phyloP scores from a whole-genome alignment of 2,329 filamentous ascomycete genomes.

The Fusarium burgessii region DNA sequence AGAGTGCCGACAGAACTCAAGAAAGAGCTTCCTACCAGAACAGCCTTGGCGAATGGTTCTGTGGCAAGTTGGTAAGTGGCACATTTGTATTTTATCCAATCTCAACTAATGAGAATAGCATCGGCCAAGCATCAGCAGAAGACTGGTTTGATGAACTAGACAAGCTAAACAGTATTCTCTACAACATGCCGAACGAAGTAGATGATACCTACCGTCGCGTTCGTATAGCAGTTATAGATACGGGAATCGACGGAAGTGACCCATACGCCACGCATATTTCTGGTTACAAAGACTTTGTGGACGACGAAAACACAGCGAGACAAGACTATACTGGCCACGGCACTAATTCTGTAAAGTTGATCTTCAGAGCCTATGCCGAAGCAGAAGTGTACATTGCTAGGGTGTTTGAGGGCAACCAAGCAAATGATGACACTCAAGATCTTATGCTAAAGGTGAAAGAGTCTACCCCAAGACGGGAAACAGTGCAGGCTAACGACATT shows the following conservation, averaged over 20 bases:
- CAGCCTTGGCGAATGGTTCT: neutral
- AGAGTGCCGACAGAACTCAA: too few species aligned
- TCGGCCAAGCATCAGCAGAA: neutral
- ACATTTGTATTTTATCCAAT: too few species aligned
- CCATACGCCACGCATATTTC: neutral
- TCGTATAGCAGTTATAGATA: neutral
- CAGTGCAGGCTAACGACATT: too few species aligned
- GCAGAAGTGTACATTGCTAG: slow-evolving; percentile 13
- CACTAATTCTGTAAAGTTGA: slow-evolving; percentile 4
- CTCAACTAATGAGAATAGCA: neutral
- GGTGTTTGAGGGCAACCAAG: slow-evolving; percentile 9
- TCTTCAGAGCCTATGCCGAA: slow-evolving; percentile 5
- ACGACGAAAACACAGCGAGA: neutral
- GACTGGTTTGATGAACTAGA: slow-evolving; percentile 17
- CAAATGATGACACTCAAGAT: slow-evolving; percentile 12
- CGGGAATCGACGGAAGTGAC: neutral
- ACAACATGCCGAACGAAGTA: neutral
- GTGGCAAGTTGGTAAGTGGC: slow-evolving; percentile 8
- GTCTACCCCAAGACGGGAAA: too few species aligned
- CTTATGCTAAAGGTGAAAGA: slow-evolving; percentile 9
- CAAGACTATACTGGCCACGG: slow-evolving; percentile 14
- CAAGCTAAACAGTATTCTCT: slow-evolving; percentile 7
- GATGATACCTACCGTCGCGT: neutral
- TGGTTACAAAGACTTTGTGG: neutral
- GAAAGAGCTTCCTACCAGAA: too few species aligned